Conservation (phyloP, 1,284 basidiomycete species). For the Marasmius oreades region DNA sequence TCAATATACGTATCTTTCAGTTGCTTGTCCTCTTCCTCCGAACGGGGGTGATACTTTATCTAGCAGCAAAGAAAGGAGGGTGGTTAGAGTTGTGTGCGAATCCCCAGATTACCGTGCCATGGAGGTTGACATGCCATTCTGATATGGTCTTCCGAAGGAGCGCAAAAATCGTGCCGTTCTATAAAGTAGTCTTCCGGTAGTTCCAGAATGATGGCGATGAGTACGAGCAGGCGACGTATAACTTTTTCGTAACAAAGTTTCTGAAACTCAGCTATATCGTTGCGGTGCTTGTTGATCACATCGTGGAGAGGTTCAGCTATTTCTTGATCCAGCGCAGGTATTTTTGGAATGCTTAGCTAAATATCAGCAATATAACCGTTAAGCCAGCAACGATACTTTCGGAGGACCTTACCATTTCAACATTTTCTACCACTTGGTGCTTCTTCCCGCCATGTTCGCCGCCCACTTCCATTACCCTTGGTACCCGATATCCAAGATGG, state of each 20-base stretch:
- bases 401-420: not conserved
- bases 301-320: not conserved
- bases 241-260: not conserved
- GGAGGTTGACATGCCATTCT: not conserved
- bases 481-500: not conserved
- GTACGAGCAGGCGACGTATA: not conserved
- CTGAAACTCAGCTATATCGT: not conserved
- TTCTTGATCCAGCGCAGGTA: not conserved
- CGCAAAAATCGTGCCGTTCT: not conserved
- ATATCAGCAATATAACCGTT: too few relatives aligned
- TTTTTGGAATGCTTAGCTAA: not conserved
- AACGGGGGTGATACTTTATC: not conserved
- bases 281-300: not conserved
- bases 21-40: not conserved
- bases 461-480: not conserved
- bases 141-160: conserved; percentile 1
- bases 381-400: too few relatives aligned
- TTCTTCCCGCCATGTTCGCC: not conserved
- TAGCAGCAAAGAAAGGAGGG: not conserved
- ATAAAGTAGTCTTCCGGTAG: not conserved
- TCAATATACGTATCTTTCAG: not conserved
- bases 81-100: not conserved
- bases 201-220: not conserved
- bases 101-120: not conserved
- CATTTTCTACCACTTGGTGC: not conserved